Conservation (phyloP, 139 green algal genomes). For the Chlamydomonas eustigma region DNA sequence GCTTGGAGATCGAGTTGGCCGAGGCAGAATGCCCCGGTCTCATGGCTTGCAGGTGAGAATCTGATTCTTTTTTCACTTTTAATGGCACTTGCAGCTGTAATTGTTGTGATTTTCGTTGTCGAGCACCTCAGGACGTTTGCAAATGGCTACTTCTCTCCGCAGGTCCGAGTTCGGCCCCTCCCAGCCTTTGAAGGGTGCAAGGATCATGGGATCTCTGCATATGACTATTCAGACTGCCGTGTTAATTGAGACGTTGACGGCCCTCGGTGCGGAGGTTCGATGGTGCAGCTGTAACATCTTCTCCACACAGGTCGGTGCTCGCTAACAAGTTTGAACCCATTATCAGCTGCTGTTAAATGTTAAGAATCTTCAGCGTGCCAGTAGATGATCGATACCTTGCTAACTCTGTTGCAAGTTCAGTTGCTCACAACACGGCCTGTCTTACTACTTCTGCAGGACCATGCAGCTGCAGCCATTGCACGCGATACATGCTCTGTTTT, state of each 20-base stretch:
- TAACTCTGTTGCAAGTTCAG: background rate
- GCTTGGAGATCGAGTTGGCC: conserved; percentile 96
- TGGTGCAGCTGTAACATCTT: conserved; percentile 99
- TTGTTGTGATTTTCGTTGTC: too few species aligned
- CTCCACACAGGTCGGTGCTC: conserved; percentile 87
- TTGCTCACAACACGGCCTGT: too few species aligned
- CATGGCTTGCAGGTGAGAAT: conserved; percentile 74
- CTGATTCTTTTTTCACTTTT: too few species aligned
- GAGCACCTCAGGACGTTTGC: too few species aligned
- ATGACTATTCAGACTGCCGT: conserved; percentile 99
- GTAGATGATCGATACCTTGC: too few species aligned
- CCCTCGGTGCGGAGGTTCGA: conserved; percentile 91
- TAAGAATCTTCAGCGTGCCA: too few species aligned
- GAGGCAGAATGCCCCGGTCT: conserved; percentile 98
- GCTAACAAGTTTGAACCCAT: too few species aligned
- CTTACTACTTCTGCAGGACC: conserved; percentile 70
- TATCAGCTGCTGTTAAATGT: too few species aligned
- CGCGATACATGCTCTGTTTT: conserved; percentile 94
- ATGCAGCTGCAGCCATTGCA: conserved; percentile 95
- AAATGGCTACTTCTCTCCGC: too few species aligned
- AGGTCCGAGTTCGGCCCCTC: conserved; percentile 84
- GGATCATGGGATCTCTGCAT: conserved; percentile 96
- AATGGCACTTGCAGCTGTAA: too few species aligned
- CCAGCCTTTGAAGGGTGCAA: conserved; percentile 90
- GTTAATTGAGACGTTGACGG: conserved; percentile 97